A percentile compares a stretch with the other conserved stretches of the same genome.
Conservation (phyloP, 2,329 filamentous ascomycete genomes). For the Simplicillium aogashimaense region DNA sequence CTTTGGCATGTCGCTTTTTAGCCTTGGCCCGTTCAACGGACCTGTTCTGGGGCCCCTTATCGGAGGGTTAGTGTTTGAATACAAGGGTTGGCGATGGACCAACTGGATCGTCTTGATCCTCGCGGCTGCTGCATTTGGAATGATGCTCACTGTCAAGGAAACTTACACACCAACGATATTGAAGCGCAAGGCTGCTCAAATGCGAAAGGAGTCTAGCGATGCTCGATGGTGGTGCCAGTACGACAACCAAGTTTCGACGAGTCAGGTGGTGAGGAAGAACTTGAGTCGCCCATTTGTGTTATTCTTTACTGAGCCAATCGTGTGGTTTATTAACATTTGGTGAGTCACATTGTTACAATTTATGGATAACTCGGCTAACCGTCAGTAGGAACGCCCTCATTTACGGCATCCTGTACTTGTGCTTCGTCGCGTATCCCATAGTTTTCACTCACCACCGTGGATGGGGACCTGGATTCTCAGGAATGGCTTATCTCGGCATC, state of each 20-base stretch:
- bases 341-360: conserved; percentile 18
- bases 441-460: conserved; percentile 64
- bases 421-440: conserved; percentile 79
- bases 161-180: conserved; percentile 65
- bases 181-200: conserved; percentile 47
- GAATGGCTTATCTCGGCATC: conserved; percentile 61
- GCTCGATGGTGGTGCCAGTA: conserved; percentile 65
- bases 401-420: conserved; percentile 74
- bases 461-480: conserved; percentile 62
- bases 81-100: conserved; percentile 74
- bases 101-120: conserved; percentile 68
- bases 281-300: conserved; percentile 65
- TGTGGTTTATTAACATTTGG: conserved; percentile 53
- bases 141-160: conserved; percentile 51
- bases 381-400: conserved; percentile 58
- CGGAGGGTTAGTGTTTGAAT: conserved; percentile 59
- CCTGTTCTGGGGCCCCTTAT: conserved; percentile 38
- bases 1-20: conserved; percentile 75
- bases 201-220: conserved; percentile 57
- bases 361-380: background rate
- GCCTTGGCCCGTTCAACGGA: conserved; percentile 76
- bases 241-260: conserved; percentile 54
- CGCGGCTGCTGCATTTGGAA: conserved; percentile 44
- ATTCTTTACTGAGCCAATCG: conserved; percentile 66
- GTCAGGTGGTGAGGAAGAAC: conserved; percentile 57